These are phyloP conservation scores for Lipomyces anomalus DNA, from an alignment of 805 yeast genomes.

Conservation along the genomic window DNA sequence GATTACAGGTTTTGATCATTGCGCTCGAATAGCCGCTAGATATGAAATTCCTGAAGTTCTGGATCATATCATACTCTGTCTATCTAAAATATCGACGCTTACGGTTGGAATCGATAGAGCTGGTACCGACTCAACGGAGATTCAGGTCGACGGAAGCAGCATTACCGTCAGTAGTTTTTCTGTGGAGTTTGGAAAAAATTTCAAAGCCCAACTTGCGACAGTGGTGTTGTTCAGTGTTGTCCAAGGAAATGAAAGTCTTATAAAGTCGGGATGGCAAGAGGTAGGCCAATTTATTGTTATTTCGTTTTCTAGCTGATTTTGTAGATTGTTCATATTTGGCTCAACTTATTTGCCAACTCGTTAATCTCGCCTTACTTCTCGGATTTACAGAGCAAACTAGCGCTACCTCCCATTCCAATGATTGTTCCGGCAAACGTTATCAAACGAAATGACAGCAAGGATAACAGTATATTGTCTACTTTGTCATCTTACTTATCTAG, in stretches of 20 bases:
- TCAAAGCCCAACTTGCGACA: constrained; percentile 84
- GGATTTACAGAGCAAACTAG: constrained; percentile 55
- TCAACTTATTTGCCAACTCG: constrained; percentile 66
- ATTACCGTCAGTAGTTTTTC: constrained; percentile 77
- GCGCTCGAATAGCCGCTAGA: constrained; percentile 67
- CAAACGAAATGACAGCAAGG: constrained; percentile 57
- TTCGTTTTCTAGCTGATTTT: too few relatives aligned
- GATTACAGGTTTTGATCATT: constrained; percentile 80
- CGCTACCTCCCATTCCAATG: constrained; percentile 49
- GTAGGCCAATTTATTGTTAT: too few relatives aligned
- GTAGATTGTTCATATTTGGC: constrained; percentile 52
- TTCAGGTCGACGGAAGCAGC: constrained; percentile 47
- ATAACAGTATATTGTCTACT: constrained; percentile 76
- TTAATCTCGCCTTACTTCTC: constrained; percentile 43
- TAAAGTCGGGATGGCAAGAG: constrained; percentile 54
- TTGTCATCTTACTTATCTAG: constrained; percentile 90
- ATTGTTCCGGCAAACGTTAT: constrained; percentile 65
- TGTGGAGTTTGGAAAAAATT: constrained; percentile 80
- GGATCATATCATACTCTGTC: constrained; percentile 59
- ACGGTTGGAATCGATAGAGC: too few relatives aligned
- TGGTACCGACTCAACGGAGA: constrained; percentile 28
- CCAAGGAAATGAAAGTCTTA: constrained; percentile 49
- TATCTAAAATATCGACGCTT: constrained; percentile 66
- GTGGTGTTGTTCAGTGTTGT: constrained; percentile 78
- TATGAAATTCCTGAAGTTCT: constrained; percentile 53